These are phyloP conservation scores for Fraxinus sp. DNA, from an alignment of 305 asterid species.

Conservation along the genomic window DNA sequence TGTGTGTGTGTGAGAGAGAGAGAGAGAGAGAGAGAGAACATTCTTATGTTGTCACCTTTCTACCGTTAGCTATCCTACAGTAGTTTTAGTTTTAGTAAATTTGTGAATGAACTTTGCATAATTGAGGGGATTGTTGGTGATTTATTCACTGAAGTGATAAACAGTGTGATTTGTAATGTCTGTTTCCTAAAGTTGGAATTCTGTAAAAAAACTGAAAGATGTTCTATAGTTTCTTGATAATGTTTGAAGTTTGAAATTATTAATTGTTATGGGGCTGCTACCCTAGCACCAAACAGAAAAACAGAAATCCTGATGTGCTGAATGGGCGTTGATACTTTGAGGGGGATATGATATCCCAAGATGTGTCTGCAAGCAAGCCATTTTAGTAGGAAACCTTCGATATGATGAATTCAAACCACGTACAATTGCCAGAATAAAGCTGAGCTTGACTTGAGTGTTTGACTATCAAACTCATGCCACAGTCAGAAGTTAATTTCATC, in stretches of 20 bases:
- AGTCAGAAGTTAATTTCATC: constrained; percentile 16
- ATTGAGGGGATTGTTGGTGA: too few species aligned
- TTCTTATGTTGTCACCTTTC: too few species aligned
- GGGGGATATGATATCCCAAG: background rate
- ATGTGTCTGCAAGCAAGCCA: background rate
- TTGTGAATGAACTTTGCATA: too few species aligned
- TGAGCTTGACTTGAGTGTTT: background rate
- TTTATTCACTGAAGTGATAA: background rate
- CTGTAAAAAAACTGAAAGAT: background rate
- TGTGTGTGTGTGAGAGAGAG: background rate
- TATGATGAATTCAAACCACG: background rate
- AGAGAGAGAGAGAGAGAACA: too few species aligned
- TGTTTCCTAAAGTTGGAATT: background rate
- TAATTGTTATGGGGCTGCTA: background rate
- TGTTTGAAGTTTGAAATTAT: background rate
- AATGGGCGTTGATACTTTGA: background rate
- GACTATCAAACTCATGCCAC: constrained; percentile 6
- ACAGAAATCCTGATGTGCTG: background rate
- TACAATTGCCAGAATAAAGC: background rate
- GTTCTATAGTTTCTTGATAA: background rate
- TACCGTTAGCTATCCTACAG: too few species aligned
- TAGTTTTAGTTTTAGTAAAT: too few species aligned
- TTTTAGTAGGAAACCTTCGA: background rate
- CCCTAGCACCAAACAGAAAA: background rate
- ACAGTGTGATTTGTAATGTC: background rate